Evolutionary conservation across 352 stramenopile species (phyloP), one percentile per base, ranked within the genome.

Genomic region (Phytophthora agathidicida): DNA sequence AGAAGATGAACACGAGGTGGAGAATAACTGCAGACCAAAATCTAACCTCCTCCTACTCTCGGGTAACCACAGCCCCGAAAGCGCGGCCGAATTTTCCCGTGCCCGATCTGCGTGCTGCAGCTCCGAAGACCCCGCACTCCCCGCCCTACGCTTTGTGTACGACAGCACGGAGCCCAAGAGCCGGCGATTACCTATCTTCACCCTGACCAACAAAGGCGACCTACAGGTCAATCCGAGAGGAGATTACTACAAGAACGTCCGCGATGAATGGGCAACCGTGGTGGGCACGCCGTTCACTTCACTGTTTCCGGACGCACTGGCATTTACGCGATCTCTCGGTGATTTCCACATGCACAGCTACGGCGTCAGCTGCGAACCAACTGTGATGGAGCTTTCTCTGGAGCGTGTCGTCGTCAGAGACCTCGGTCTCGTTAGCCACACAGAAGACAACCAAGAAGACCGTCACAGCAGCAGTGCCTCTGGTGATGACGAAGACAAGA

Each of bases 241-340:
- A 32, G 75, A 83, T 41, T 97, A 97, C 66, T 93, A 81, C 62
- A 97, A 96, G 68, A 97, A 96, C 61, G 87, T 97, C n/a, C 78
- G 89, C 26, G 80, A 96, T n/a, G 88, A 97, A 61, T 96, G 88
- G 88, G 89, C 88, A 1, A 93, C 83, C 14, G 74, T 96, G 4
- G 84, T 96, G 19, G 75, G 78, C 5, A 93, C 88, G 5, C 88
- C 89, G 1, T 43, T 68, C 1, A 73, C 75, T 6, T 75, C 85
- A 5, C 58, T 73, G 5, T 96, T 87, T 30, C 80, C 90, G 2
- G 88, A 97, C 24, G 82, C 86, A 1, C 58, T 97, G 5, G 89
- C 89, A 6, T 97, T 96, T 59, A 97, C 89, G 16, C 79, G 89
- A 0, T 96, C 85, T 13, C 67, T 97, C 2, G 89, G 88, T 1